These are phyloP conservation scores for Acanthamoeba culbertsoni DNA, from an alignment of 208 protist genomes.

Conservation along the genomic window DNA sequence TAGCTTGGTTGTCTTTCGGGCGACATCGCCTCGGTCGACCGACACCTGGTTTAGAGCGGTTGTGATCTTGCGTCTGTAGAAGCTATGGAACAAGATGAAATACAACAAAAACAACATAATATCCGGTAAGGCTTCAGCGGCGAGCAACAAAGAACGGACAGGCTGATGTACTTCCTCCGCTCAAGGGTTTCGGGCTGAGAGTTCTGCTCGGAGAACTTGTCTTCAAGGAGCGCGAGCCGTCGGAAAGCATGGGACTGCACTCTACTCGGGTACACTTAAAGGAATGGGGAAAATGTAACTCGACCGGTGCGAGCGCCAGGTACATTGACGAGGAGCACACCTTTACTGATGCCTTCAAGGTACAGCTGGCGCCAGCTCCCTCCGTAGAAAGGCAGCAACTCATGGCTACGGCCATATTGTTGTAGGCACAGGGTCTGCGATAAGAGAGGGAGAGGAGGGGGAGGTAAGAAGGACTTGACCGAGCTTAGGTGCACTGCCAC, in stretches of 20 bases:
- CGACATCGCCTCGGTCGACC: not conserved
- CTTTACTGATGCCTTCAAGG: not conserved
- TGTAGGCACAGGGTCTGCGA: not conserved
- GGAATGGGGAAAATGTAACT: too few species aligned
- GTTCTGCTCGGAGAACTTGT: not conserved
- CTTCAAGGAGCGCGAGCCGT: not conserved
- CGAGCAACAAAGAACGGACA: not conserved
- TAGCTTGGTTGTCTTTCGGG: not conserved
- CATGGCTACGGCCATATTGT: not conserved
- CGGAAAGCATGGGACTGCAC: not conserved
- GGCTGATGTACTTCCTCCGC: not conserved
- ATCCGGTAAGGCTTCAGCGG: not conserved
- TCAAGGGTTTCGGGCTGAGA: not conserved
- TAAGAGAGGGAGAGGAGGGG: not conserved
- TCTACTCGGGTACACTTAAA: not conserved
- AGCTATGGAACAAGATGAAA: not conserved
- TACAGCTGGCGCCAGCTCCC: not conserved
- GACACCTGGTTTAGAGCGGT: not conserved
- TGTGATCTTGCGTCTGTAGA: not conserved
- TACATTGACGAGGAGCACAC: too few species aligned
- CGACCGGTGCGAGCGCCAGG: too few species aligned
- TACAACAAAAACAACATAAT: not conserved
- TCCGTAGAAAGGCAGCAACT: not conserved
- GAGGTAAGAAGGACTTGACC: not conserved
- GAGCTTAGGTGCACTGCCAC: too few species aligned